Evolutionary conservation across 495 filamentous ascomycete genomes (phyloP).

Genomic region (Pseudomonodictys pantanalensis): DNA sequence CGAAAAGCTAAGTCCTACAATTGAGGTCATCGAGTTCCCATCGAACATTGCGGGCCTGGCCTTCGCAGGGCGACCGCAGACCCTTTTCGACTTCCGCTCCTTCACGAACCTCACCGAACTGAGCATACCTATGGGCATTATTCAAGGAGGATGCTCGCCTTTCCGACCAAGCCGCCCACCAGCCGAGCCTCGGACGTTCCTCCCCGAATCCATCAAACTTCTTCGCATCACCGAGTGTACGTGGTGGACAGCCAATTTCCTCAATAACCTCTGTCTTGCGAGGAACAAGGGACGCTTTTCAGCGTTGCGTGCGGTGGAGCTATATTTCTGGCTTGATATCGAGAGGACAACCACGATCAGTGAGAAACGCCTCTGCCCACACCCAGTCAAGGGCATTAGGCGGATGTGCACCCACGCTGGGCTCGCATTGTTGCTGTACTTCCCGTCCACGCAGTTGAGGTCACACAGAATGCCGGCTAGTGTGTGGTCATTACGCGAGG

Average conservation of each 20-base stretch:
- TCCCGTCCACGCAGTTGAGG: neutral
- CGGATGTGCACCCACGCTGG: neutral
- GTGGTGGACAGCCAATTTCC: neutral
- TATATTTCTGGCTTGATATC: neutral
- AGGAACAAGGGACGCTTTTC: neutral
- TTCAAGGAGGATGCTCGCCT: too few species aligned
- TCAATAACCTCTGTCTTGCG: neutral
- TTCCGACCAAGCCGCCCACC: neutral
- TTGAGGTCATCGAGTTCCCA: neutral
- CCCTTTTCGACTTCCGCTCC: neutral
- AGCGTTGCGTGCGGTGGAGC: neutral
- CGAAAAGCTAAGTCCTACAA: too few species aligned
- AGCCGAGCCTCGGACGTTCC: neutral
- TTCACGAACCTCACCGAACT: neutral
- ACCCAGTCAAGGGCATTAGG: neutral
- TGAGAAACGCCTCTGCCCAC: neutral
- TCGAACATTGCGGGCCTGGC: neutral
- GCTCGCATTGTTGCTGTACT: neutral
- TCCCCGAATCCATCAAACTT: neutral
- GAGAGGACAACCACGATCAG: neutral
- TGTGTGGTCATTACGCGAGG: neutral
- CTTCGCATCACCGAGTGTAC: neutral
- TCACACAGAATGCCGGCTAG: neutral
- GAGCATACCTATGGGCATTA: neutral
- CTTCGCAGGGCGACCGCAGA: too few species aligned